Evolutionary conservation across 2,329 filamentous ascomycete genomes (phyloP), one percentile per base, ranked within the genome.

Genomic region (Rhinocladiella mackenziei): DNA sequence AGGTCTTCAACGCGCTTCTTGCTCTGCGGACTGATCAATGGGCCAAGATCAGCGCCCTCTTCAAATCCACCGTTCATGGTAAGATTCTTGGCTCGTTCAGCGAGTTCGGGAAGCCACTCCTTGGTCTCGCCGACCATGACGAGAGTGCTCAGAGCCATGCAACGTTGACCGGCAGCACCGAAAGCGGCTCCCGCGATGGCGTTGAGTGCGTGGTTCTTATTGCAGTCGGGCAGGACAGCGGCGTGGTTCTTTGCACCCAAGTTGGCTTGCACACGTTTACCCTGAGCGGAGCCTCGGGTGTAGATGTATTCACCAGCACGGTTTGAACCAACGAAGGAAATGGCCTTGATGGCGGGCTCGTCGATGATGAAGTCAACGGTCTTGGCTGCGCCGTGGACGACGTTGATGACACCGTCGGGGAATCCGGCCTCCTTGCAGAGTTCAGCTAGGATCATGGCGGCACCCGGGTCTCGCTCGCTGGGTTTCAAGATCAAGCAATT

Each of bases 171-270:
- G 29, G 81, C 81, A 48, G 81, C 81, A 56, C 81, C 81, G 48
- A 84, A 84, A 2, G 81, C 80, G 33, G 80, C 81, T 48, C 80
- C 81, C 5, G 76, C 72, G 60, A 84, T 81, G 22, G 79, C 77
- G 57, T 83, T 82, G 32, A 84, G 62, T 3, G 79, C 72, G 46
- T 81, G 78, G 65, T 83, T 81, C 72, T 82, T 83, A 69, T 83
- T 81, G 69, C 74, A 78, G 63, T 84, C 81, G 1, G 80, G 80
- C 19, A 84, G 68, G 17, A 84, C 73, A 34, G 78, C 77, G 31
- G 79, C 80, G 61, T 84, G 81, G 69, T 84, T 84, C 72, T 84
- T 84, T 2, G 80, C 81, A 22, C 81, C 80, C 44, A 84, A 63
- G 64, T 84, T 84, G 59, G 80, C 80, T 64, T 84, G 81, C 13